Conservation (phyloP, 805 yeast species). For the Zygosaccharomyces rouxii region DNA sequence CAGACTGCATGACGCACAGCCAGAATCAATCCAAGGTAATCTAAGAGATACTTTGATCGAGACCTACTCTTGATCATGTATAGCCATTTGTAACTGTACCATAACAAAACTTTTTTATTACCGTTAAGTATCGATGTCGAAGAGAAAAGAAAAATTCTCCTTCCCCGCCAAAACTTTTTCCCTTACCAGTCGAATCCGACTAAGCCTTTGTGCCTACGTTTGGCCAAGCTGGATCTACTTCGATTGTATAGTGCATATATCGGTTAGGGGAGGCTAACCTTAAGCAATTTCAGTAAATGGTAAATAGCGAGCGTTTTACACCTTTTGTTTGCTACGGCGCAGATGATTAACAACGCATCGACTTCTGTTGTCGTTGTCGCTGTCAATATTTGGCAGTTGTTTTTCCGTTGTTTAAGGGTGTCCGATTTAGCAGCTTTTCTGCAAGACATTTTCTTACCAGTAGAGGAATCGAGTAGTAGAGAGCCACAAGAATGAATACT, state of each 20-base stretch:
- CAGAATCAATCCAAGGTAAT: constrained; percentile 77
- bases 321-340: neutral
- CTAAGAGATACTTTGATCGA: constrained; percentile 89
- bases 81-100: constrained; percentile 2
- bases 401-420: neutral
- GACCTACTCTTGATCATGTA: constrained; percentile 61
- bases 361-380: neutral
- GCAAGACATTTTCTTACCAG: neutral
- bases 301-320: neutral
- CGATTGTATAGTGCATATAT: too few relatives aligned
- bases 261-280: neutral
- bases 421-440: neutral
- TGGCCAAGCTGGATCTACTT: neutral
- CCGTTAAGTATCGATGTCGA: neutral
- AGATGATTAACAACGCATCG: neutral
- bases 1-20: constrained; percentile 87
- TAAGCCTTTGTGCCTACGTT: neutral
- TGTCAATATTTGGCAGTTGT: neutral
- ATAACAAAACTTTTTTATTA: neutral
- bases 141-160: neutral
- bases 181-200: neutral
- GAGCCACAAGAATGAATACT: too few relatives aligned
- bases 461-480: neutral
- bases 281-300: neutral
- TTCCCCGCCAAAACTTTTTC: neutral